Conservation (phyloP, 331 rosid species). For the Cydonia oblonga region DNA sequence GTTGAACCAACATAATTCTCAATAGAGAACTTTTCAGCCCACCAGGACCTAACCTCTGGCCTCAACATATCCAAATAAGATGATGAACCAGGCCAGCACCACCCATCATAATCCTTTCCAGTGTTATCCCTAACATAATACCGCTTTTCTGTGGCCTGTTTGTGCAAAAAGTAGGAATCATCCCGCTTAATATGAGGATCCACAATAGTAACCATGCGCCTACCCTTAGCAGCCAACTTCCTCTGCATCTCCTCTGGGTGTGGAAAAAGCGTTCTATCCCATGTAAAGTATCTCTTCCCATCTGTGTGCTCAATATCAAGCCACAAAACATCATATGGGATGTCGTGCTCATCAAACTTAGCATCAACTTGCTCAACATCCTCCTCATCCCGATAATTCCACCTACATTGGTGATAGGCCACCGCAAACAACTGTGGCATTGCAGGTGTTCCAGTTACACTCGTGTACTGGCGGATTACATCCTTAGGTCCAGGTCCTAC, state of each 20-base stretch:
- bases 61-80: slow-evolving; percentile 65
- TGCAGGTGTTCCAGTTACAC: slow-evolving; percentile 63
- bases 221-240: slow-evolving; percentile 68
- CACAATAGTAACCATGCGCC: slow-evolving; percentile 90
- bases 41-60: slow-evolving; percentile 84
- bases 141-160: slow-evolving; percentile 65
- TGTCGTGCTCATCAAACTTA: slow-evolving; percentile 74
- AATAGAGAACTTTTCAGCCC: slow-evolving; percentile 66
- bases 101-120: slow-evolving; percentile 74
- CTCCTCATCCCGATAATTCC: slow-evolving; percentile 94
- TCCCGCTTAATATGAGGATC: slow-evolving; percentile 96
- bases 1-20: slow-evolving; percentile 80
- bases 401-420: slow-evolving; percentile 87
- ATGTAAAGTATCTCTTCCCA: slow-evolving; percentile 87
- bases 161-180: slow-evolving; percentile 49
- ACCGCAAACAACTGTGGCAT: slow-evolving; percentile 81
- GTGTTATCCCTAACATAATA: slow-evolving; percentile 82
- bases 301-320: slow-evolving; percentile 94
- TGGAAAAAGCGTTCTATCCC: slow-evolving; percentile 73
- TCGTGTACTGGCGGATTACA: slow-evolving; percentile 58
- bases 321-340: slow-evolving; percentile 95
- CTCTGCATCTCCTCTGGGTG: slow-evolving; percentile 94
- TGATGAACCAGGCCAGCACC: slow-evolving; percentile 99
- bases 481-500: slow-evolving; percentile 82
- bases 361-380: slow-evolving; percentile 82